Percentiles rank a stretch among this genome's conserved stretches.
Conservation (phyloP, 352 stramenopile genomes). For the Globisporangium polare region DNA sequence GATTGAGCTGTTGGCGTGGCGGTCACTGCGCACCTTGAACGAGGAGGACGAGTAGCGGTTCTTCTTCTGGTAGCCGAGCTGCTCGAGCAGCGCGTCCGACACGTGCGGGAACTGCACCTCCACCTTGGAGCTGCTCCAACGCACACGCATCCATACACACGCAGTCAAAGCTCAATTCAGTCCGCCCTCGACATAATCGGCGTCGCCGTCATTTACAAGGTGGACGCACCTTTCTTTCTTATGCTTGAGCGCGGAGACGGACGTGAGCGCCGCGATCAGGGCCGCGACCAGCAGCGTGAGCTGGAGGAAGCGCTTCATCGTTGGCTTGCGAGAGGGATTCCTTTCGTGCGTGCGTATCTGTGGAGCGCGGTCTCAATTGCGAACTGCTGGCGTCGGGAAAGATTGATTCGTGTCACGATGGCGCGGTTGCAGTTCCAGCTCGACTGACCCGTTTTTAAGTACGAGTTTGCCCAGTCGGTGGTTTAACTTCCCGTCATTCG, state of each 20-base stretch:
- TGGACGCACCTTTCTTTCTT: conserved; percentile 46
- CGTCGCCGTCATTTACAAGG: no score
- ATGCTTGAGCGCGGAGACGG: conserved; percentile 18
- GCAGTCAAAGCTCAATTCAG: background rate
- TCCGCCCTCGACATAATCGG: background rate
- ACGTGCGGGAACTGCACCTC: conserved; percentile 77
- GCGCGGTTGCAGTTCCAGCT: conserved; percentile 3
- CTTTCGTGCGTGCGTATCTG: background rate
- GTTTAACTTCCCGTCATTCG: background rate
- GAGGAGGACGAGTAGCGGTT: conserved; percentile 67
- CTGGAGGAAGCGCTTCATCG: conserved; percentile 18
- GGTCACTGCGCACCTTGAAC: conserved; percentile 46
- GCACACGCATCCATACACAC: background rate
- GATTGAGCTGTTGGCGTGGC: no score
- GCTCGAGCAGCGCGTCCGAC: conserved; percentile 66
- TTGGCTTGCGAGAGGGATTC: background rate
- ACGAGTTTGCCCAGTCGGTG: background rate
- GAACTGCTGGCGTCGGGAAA: conserved; percentile 5
- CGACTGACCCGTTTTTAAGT: background rate
- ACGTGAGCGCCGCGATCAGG: conserved; percentile 25
- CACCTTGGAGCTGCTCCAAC: conserved; percentile 26
- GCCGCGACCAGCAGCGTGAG: conserved; percentile 25
- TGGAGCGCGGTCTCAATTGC: background rate
- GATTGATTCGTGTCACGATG: conserved; percentile 8
- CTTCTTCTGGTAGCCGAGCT: conserved; percentile 80